phyloP scores from a whole-genome alignment of 108 stramenopile species.

The Nitzschia inconspicua region DNA sequence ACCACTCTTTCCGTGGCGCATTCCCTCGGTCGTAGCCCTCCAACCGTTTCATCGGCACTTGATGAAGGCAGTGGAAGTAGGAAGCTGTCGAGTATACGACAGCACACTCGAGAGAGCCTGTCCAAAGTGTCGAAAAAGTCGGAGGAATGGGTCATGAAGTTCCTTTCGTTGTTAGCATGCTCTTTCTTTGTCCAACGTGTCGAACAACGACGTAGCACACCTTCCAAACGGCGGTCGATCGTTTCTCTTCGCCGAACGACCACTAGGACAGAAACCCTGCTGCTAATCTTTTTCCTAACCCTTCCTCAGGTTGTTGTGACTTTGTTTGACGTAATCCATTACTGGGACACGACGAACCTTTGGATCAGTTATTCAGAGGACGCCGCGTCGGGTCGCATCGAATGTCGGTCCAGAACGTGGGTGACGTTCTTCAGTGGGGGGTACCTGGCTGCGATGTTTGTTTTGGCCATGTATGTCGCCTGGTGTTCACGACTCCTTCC shows the following conservation, averaged over 20 bases:
- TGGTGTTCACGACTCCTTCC: constrained; percentile 25
- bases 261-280: constrained; percentile 1
- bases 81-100: too few species aligned
- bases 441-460: too few species aligned
- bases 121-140: background rate
- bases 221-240: too few species aligned
- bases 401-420: too few species aligned
- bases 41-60: background rate
- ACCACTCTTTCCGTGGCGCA: constrained; percentile 8
- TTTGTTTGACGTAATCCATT: too few species aligned
- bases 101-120: background rate
- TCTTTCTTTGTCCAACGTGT: background rate
- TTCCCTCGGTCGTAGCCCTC: constrained; percentile 6
- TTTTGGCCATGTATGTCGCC: constrained; percentile 19
- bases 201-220: too few species aligned
- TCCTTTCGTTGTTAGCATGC: background rate
- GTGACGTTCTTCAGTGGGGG: too few species aligned
- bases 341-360: too few species aligned
- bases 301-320: constrained; percentile 18
- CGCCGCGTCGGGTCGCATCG: too few species aligned
- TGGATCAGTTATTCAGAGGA: too few species aligned
- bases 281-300: constrained; percentile 14
- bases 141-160: background rate
- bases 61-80: background rate
- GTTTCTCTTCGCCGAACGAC: constrained; percentile 7